A percentile compares a stretch with the other conserved stretches of the same genome.
These are phyloP conservation scores for Podospora conica DNA, from an alignment of 495 filamentous ascomycete species.

Conservation along the genomic window DNA sequence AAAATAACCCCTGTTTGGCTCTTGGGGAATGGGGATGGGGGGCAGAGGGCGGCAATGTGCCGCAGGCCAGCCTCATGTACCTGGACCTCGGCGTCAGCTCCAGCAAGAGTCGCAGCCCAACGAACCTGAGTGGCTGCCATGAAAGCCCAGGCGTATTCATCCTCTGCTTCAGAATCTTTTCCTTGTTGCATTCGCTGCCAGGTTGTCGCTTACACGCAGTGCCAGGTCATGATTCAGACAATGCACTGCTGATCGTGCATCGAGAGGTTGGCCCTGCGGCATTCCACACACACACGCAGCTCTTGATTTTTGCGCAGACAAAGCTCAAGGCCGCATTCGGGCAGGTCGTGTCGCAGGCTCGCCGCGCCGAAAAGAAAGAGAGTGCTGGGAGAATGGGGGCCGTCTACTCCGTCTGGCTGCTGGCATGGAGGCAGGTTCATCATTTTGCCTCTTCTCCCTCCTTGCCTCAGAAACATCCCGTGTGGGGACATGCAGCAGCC, in stretches of 20 bases:
- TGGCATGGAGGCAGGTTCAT: background rate
- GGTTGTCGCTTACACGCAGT: background rate
- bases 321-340: background rate
- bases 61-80: background rate
- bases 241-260: conserved; percentile 10
- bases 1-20: background rate
- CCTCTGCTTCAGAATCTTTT: background rate
- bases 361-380: background rate
- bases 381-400: background rate
- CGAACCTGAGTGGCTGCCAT: background rate
- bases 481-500: background rate
- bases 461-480: background rate
- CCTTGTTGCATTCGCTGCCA: background rate
- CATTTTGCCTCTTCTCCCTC: background rate
- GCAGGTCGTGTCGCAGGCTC: background rate
- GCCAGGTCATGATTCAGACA: conserved; percentile 7
- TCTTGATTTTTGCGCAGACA: background rate
- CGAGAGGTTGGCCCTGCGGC: background rate
- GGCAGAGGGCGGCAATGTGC: background rate
- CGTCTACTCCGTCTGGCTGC: too few relatives aligned
- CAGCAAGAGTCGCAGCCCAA: background rate
- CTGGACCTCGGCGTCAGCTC: background rate
- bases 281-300: background rate
- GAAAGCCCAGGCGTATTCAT: background rate
- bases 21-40: background rate